These are phyloP conservation scores for Paspalum notatum DNA, from an alignment of 176 grass and related monocot species.

Conservation along the genomic window DNA sequence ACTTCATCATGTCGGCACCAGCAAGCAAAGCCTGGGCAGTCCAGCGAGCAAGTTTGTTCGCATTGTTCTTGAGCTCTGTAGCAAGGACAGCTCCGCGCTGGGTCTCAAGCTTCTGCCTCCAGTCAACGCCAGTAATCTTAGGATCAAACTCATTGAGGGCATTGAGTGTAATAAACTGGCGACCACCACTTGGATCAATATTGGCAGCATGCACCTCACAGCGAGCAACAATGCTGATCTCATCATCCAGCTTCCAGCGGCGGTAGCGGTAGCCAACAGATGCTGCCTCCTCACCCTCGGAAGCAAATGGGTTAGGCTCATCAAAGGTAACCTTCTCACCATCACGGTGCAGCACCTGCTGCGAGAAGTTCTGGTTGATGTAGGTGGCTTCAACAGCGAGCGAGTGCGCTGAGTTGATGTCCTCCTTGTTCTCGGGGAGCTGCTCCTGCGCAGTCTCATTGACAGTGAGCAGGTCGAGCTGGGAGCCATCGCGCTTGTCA, in stretches of 20 bases:
- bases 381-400: slow-evolving; percentile 79
- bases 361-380: slow-evolving; percentile 93
- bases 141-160: slow-evolving; percentile 85
- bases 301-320: slow-evolving; percentile 79
- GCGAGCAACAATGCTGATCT: slow-evolving; percentile 69
- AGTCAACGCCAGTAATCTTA: slow-evolving; percentile 82
- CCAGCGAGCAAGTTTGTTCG: slow-evolving; percentile 89
- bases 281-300: slow-evolving; percentile 66
- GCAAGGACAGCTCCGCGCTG: slow-evolving; percentile 82
- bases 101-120: slow-evolving; percentile 87
- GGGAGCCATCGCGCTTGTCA: slow-evolving; percentile 83
- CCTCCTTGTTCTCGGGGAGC: slow-evolving; percentile 77
- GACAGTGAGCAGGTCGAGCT: slow-evolving; percentile 78
- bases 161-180: slow-evolving; percentile 70
- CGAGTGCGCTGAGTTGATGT: slow-evolving; percentile 74
- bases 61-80: slow-evolving; percentile 93
- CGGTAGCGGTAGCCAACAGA: slow-evolving; percentile 79
- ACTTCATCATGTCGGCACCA: slow-evolving; percentile 83
- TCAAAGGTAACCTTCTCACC: slow-evolving; percentile 82
- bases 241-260: slow-evolving; percentile 76
- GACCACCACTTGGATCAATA: slow-evolving; percentile 54
- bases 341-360: slow-evolving; percentile 65
- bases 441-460: slow-evolving; percentile 85
- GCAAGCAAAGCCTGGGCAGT: slow-evolving; percentile 75
- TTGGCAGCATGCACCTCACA: slow-evolving; percentile 72